A percentile compares a stretch with the other conserved stretches of the same genome.
Conservation (phyloP, 2,329 filamentous ascomycete genomes). For the Tolypocladium pustulatum region DNA sequence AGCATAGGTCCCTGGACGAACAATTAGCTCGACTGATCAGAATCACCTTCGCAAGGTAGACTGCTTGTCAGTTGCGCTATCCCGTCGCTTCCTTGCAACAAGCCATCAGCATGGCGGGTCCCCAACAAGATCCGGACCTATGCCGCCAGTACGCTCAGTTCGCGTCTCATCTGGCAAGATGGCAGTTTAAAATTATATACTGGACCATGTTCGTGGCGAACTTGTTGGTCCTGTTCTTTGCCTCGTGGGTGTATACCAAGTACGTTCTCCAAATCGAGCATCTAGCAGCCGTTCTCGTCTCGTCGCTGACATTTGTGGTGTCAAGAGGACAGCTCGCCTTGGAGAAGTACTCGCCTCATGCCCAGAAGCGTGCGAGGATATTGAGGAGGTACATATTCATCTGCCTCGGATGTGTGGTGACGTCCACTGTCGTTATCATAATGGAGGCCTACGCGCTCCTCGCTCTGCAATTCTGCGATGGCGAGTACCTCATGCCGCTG, state of each 20-base stretch:
- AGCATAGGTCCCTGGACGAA: not conserved
- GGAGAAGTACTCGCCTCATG: slow-evolving; percentile 19
- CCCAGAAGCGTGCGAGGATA: slow-evolving; percentile 17
- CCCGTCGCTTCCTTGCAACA: not conserved
- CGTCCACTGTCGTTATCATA: slow-evolving; percentile 34
- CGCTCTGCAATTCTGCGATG: slow-evolving; percentile 48
- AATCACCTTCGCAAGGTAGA: not conserved
- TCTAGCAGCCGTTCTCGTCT: not conserved
- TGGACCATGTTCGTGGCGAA: slow-evolving; percentile 35
- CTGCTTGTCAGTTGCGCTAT: not conserved
- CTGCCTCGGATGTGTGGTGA: slow-evolving; percentile 30
- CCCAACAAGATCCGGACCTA: slow-evolving; percentile 15
- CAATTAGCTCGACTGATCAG: not conserved
- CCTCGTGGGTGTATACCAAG: slow-evolving; percentile 30
- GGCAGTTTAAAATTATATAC: slow-evolving; percentile 35
- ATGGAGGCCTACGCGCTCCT: slow-evolving; percentile 45
- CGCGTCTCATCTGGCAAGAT: slow-evolving; percentile 27
- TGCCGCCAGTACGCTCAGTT: slow-evolving; percentile 32
- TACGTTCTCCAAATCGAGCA: slow-evolving; percentile 11
- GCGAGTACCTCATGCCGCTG: slow-evolving; percentile 47
- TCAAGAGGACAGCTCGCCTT: slow-evolving; percentile 24
- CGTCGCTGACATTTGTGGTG: not conserved
- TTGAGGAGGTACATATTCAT: slow-evolving; percentile 31
- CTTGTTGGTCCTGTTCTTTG: slow-evolving; percentile 31
- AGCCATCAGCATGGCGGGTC: slow-evolving; percentile 1